Evolutionary conservation across 345 rosid genomes (phyloP).

Genomic region (Pugionium dolabratum): DNA sequence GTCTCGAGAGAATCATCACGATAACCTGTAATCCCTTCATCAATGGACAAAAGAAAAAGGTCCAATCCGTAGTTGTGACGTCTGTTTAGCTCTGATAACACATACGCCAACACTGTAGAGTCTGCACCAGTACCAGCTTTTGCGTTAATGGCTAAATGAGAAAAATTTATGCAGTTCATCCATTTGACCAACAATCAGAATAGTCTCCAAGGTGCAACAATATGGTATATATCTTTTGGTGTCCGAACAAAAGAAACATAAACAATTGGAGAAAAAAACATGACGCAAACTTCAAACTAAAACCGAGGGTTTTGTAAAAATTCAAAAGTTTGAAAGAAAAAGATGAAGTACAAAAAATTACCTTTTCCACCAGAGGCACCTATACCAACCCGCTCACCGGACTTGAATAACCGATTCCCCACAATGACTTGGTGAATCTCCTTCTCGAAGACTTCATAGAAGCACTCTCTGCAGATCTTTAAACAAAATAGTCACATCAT

Average conservation of each 20-base stretch:
- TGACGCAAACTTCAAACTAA: not conserved
- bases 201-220: too few relatives aligned
- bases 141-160: too few relatives aligned
- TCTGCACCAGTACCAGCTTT: conserved; percentile 47
- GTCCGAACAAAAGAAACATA: not conserved
- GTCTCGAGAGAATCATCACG: conserved; percentile 94
- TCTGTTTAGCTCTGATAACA: conserved; percentile 74
- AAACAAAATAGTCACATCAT: not conserved
- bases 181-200: too few relatives aligned
- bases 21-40: conserved; percentile 93
- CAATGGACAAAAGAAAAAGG: conserved; percentile 84
- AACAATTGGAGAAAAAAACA: not conserved
- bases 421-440: conserved; percentile 81
- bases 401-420: conserved; percentile 62
- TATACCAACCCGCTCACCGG: conserved; percentile 79
- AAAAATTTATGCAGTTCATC: too few relatives aligned
- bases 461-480: conserved; percentile 90
- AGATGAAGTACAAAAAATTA: conserved; percentile 6
- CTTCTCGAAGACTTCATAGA: conserved; percentile 78
- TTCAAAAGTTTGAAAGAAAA: not conserved
- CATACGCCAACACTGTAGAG: conserved; percentile 83
- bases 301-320: not conserved
- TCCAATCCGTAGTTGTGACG: conserved; percentile 71
- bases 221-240: not conserved
- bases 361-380: conserved; percentile 99